These are phyloP conservation scores for Echium plantagineum DNA, from an alignment of 257 asterid genomes.

Conservation along the genomic window DNA sequence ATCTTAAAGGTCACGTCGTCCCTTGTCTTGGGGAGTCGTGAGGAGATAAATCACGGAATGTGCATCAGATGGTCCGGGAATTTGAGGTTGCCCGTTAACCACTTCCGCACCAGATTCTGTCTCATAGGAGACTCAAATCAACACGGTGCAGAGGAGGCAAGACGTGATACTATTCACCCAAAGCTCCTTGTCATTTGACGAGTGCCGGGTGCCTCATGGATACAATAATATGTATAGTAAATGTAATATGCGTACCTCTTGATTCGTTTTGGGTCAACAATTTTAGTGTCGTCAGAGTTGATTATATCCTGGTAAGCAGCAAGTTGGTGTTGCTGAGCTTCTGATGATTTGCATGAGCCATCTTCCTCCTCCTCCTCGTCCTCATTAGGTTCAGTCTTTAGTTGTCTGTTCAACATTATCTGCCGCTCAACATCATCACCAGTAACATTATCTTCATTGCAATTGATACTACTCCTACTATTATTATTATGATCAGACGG, in stretches of 20 bases:
- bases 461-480: slow-evolving; percentile 12
- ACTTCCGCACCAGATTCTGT: no score
- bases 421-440: slow-evolving; percentile 17
- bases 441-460: slow-evolving; percentile 13
- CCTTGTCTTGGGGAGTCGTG: no score
- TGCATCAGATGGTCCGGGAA: no score
- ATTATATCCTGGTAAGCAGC: slow-evolving; percentile 22
- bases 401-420: slow-evolving; percentile 15
- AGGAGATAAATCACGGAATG: no score
- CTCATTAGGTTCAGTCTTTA: slow-evolving; percentile 55
- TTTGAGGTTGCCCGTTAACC: no score
- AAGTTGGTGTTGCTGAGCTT: slow-evolving; percentile 9
- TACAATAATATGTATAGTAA: no score
- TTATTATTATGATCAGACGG: slow-evolving; percentile 73
- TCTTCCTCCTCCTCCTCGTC: slow-evolving; percentile 61
- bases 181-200: no score
- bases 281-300: slow-evolving; percentile 29
- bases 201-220: no score
- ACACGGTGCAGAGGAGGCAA: no score
- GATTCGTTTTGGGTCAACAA: slow-evolving; percentile 75
- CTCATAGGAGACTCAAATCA: no score
- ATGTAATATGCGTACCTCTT: slow-evolving; percentile 36
- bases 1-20: no score
- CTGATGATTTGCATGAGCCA: slow-evolving; percentile 51
- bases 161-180: no score